Percentiles rank a stretch among this genome's conserved stretches.
Conservation (phyloP, 2,329 filamentous ascomycete genomes). For the Microdochium bolleyi region DNA sequence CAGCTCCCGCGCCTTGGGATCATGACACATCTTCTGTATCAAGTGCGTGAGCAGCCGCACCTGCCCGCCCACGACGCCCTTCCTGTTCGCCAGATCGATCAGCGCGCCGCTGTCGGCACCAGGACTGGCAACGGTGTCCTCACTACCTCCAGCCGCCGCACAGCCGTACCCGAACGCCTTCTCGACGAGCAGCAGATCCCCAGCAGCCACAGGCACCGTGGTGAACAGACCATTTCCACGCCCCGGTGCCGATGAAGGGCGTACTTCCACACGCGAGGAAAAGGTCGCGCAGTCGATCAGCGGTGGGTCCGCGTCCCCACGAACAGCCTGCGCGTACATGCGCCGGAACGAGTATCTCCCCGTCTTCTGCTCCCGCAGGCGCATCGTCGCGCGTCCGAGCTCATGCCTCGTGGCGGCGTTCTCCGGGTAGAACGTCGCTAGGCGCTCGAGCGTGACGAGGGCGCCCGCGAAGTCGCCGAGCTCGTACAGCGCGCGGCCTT, state of each 20-base stretch:
- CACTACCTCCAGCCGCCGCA: constrained; percentile 12
- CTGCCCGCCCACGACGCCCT: constrained; percentile 25
- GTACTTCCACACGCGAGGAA: constrained; percentile 29
- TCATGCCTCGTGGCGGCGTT: constrained; percentile 21
- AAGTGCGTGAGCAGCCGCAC: constrained; percentile 28
- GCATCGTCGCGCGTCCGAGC: constrained; percentile 16
- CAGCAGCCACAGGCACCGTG: constrained; percentile 33
- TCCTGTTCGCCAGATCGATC: constrained; percentile 25
- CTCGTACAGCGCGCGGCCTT: constrained; percentile 34
- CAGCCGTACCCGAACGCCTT: constrained; percentile 42
- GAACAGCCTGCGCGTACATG: constrained; percentile 26
- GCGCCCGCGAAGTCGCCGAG: constrained; percentile 28
- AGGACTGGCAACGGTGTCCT: too few species aligned
- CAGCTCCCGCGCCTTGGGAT: constrained; percentile 19
- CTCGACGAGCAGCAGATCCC: constrained; percentile 46
- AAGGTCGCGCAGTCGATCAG: constrained; percentile 40
- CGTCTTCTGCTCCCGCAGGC: constrained; percentile 26
- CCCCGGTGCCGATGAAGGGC: constrained; percentile 18
- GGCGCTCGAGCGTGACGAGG: constrained; percentile 20
- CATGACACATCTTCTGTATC: constrained; percentile 36
- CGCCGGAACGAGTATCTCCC: constrained; percentile 29
- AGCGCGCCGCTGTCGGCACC: constrained; percentile 18
- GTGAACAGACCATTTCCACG: constrained; percentile 44
- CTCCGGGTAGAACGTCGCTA: constrained; percentile 22
- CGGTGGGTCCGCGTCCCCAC: constrained; percentile 23